Percentiles rank a stretch among this genome's conserved stretches.
phyloP scores from a whole-genome alignment of 1,139 yeast genomes.

The Candida glucosophila region DNA sequence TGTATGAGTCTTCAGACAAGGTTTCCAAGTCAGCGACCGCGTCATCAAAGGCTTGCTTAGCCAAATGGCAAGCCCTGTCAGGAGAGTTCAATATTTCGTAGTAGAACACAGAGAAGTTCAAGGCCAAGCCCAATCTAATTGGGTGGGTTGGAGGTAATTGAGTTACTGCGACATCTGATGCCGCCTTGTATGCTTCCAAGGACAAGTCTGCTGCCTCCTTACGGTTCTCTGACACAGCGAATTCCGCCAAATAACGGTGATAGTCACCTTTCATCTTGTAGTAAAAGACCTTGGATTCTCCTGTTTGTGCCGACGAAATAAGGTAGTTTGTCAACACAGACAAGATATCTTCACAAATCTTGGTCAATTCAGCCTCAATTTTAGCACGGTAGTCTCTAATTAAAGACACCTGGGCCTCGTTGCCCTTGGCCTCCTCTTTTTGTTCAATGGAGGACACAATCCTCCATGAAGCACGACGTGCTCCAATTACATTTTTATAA shows the following conservation, averaged over 20 bases:
- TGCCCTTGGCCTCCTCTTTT: slow-evolving; percentile 95
- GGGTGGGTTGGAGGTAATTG: slow-evolving; percentile 99
- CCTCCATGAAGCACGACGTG: slow-evolving; percentile 99
- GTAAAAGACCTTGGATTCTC: slow-evolving; percentile 96
- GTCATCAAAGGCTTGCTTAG: slow-evolving; percentile 98
- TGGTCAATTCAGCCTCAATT: slow-evolving; percentile 88
- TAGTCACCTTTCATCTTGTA: slow-evolving; percentile 99
- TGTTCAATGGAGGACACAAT: slow-evolving; percentile 96
- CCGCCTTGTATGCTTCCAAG: slow-evolving; percentile 88
- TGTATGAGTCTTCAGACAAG: slow-evolving; percentile 94
- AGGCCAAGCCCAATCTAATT: slow-evolving; percentile 94
- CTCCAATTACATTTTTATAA: slow-evolving; percentile 97
- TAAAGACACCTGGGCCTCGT: slow-evolving; percentile 77
- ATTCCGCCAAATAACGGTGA: slow-evolving; percentile 98
- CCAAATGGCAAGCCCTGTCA: slow-evolving; percentile 96
- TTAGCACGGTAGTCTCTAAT: slow-evolving; percentile 93
- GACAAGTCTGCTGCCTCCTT: slow-evolving; percentile 90
- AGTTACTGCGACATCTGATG: slow-evolving; percentile 93
- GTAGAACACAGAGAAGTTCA: slow-evolving; percentile 96
- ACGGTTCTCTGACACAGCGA: slow-evolving; percentile 85
- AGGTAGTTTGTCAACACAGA: slow-evolving; percentile 81
- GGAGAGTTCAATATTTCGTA: slow-evolving; percentile 97
- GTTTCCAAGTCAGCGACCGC: slow-evolving; percentile 99
- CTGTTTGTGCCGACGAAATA: slow-evolving; percentile 90
- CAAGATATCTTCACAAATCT: slow-evolving; percentile 90